These are phyloP conservation scores for Mycena vulgaris DNA, from an alignment of 768 basidiomycete species.

Conservation along the genomic window DNA sequence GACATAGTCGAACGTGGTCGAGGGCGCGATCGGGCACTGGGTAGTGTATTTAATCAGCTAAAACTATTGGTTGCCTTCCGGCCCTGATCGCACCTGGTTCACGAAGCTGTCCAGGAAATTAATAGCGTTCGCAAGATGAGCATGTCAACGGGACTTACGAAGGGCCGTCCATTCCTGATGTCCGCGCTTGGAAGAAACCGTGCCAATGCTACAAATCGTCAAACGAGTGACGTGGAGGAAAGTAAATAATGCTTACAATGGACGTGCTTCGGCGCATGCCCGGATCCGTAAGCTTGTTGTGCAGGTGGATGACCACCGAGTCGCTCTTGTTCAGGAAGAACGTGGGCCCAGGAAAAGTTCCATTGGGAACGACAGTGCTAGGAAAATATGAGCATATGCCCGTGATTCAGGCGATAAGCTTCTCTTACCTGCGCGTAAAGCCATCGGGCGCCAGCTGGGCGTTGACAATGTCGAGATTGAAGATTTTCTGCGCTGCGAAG, in stretches of 20 bases:
- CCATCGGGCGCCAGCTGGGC: conserved; percentile 38
- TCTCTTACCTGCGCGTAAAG: conserved; percentile 33
- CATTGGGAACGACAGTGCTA: conserved; percentile 48
- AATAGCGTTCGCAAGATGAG: no score
- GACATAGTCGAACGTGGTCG: conserved; percentile 56
- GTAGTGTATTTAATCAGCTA: conserved; percentile 16
- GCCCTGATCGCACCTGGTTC: conserved; percentile 2
- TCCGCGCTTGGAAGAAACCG: no score
- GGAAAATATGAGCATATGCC: background rate
- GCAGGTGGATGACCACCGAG: conserved; percentile 45
- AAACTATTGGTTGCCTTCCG: background rate
- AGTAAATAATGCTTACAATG: conserved; percentile 39
- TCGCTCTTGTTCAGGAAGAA: conserved; percentile 45
- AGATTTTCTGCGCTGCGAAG: conserved; percentile 25
- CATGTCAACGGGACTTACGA: no score
- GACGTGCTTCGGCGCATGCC: conserved; percentile 51
- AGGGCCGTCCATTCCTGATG: no score
- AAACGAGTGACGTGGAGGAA: background rate
- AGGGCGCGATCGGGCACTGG: conserved; percentile 60
- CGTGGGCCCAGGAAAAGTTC: conserved; percentile 48
- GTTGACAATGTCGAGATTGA: conserved; percentile 40
- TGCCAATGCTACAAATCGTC: conserved; percentile 50
- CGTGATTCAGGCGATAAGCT: no score
- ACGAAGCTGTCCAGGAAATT: conserved; percentile 51
- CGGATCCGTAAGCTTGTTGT: conserved; percentile 46